Percentiles rank a stretch among this genome's conserved stretches.
phyloP scores from a whole-genome alignment of 2,329 filamentous ascomycete genomes.

The Paracamarosporium sp. region DNA sequence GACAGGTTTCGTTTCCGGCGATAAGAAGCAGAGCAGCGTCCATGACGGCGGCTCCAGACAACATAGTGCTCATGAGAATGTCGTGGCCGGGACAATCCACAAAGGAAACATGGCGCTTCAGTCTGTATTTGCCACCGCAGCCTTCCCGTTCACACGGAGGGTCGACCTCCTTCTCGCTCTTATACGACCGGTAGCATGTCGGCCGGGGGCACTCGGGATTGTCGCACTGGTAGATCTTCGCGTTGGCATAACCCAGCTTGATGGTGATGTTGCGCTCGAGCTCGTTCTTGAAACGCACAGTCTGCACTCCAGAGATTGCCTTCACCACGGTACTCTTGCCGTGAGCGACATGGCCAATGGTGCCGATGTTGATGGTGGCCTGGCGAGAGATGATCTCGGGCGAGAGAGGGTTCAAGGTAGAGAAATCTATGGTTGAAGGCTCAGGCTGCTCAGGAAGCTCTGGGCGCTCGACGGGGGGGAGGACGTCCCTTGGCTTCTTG shows the following conservation, averaged over 20 bases:
- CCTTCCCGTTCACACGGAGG: conserved; percentile 94
- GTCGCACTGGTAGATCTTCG: conserved; percentile 99
- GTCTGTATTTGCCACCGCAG: conserved; percentile 83
- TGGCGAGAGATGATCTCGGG: conserved; percentile 97
- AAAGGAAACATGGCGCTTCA: conserved; percentile 75
- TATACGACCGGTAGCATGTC: conserved; percentile 95
- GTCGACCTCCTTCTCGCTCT: conserved; percentile 98
- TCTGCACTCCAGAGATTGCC: conserved; percentile 98
- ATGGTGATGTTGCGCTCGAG: conserved; percentile 99
- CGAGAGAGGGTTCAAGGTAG: conserved; percentile 80
- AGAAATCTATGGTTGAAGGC: conserved; percentile 84
- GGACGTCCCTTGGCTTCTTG: conserved; percentile 73
- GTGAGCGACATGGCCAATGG: conserved; percentile 98
- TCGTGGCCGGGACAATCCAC: conserved; percentile 99
- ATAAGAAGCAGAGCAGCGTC: conserved; percentile 95
- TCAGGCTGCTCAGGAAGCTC: conserved; percentile 89
- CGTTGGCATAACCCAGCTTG: conserved; percentile 99
- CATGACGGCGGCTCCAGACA: conserved; percentile 99
- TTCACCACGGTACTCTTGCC: conserved; percentile 99
- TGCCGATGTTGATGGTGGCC: conserved; percentile 98
- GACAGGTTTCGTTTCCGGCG: conserved; percentile 97
- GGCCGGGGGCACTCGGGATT: conserved; percentile 89
- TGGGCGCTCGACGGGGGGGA: conserved; percentile 66
- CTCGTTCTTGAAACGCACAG: conserved; percentile 99
- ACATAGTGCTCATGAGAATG: conserved; percentile 99